phyloP scores from a whole-genome alignment of 2,329 filamentous ascomycete species.

The Claviceps fusiformis region DNA sequence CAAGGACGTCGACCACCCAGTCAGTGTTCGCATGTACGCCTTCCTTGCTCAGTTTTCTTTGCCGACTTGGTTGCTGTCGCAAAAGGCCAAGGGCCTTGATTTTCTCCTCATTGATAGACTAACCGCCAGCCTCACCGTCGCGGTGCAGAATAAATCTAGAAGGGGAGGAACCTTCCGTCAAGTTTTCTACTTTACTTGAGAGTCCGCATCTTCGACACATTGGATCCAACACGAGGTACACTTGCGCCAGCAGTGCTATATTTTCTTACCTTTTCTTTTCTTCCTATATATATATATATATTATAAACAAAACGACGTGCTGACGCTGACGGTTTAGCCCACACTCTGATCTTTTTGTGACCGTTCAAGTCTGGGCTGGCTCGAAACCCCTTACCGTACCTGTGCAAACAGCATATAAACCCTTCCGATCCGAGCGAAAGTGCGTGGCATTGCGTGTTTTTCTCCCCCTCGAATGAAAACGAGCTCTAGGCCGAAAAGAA shows the following conservation, averaged over 20 bases:
- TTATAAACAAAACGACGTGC: background rate
- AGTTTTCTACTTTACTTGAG: conserved; percentile 57
- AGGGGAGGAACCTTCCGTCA: conserved; percentile 27
- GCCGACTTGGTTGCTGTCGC: background rate
- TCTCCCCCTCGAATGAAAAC: background rate
- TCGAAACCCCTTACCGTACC: conserved; percentile 90
- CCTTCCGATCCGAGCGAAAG: conserved; percentile 64
- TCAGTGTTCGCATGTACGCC: conserved; percentile 50
- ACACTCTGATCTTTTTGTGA: conserved; percentile 82
- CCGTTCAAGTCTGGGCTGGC: conserved; percentile 86
- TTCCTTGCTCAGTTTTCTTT: background rate
- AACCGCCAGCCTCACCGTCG: conserved; percentile 7
- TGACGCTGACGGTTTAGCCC: conserved; percentile 39
- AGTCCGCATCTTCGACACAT: conserved; percentile 72
- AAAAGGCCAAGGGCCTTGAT: background rate
- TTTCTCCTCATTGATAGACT: background rate
- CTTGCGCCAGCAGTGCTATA: background rate
- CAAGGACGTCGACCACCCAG: conserved; percentile 63
- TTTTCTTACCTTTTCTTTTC: background rate
- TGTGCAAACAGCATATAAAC: conserved; percentile 82
- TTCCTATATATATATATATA: no score
- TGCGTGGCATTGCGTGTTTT: conserved; percentile 15
- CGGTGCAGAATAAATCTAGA: conserved; percentile 31
- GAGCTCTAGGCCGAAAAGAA: background rate
- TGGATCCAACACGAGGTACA: conserved; percentile 67